A percentile compares a stretch with the other conserved stretches of the same genome.
These are phyloP conservation scores for Eucalyptus dawsonii DNA, from an alignment of 345 rosid genomes.

Conservation along the genomic window DNA sequence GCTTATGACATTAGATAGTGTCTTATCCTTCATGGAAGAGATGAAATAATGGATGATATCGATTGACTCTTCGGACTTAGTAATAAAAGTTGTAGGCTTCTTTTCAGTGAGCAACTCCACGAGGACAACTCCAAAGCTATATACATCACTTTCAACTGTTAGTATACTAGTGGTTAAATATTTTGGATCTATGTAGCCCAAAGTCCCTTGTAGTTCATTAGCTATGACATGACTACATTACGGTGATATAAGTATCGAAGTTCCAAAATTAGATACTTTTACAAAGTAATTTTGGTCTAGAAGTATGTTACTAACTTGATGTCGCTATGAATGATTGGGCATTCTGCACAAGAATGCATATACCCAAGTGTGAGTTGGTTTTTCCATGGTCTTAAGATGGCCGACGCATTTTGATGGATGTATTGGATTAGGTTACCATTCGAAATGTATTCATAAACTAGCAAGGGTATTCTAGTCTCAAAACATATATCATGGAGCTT, in stretches of 20 bases:
- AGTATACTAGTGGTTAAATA: not conserved
- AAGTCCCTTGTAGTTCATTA: not conserved
- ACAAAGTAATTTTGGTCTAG: not conserved
- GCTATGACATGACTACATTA: accelerated
- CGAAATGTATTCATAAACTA: not conserved
- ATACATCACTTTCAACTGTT: not conserved
- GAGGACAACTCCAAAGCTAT: not conserved
- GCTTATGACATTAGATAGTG: not conserved
- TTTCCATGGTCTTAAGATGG: not conserved
- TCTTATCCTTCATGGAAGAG: not conserved
- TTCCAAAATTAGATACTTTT: not conserved
- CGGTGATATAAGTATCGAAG: not conserved
- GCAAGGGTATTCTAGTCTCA: too few species aligned
- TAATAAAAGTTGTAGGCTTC: not conserved
- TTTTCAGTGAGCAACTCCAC: accelerated
- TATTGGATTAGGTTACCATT: not conserved
- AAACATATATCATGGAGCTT: not conserved
- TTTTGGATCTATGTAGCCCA: not conserved
- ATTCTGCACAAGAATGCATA: accelerated
- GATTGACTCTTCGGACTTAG: not conserved
- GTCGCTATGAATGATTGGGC: accelerated
- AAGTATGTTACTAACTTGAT: not conserved
- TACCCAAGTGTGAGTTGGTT: too few species aligned
- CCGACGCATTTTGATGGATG: accelerated
- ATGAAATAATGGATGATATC: too few species aligned